A percentile compares a stretch with the other conserved stretches of the same genome.
These are phyloP conservation scores for Cadophora sp. DNA, from an alignment of 2,329 filamentous ascomycete genomes.

Conservation along the genomic window DNA sequence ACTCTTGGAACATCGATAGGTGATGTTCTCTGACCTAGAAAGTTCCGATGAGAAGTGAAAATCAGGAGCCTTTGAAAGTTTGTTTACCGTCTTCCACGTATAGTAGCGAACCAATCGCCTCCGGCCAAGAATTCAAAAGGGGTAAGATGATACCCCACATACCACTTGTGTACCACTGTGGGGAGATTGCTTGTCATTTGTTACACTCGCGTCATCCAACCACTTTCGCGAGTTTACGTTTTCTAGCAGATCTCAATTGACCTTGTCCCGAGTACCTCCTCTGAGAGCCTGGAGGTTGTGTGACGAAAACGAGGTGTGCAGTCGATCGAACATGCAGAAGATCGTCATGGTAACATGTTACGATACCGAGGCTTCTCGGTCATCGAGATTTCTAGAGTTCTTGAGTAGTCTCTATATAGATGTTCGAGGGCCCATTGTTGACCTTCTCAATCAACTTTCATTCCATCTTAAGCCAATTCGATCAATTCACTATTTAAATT, in stretches of 20 bases:
- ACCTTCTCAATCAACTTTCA: not conserved
- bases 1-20: no score
- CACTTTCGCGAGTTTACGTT: no score
- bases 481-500: not conserved
- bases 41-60: not conserved
- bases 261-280: no score
- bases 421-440: not conserved
- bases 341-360: not conserved
- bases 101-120: not conserved
- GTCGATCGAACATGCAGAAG: not conserved
- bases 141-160: not conserved
- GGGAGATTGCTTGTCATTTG: not conserved
- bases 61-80: not conserved
- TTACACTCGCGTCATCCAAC: not conserved
- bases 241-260: no score
- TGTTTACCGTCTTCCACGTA: not conserved
- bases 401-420: not conserved
- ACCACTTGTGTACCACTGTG: not conserved
- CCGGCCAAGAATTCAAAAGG: not conserved
- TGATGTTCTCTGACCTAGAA: no score
- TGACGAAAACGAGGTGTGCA: not conserved
- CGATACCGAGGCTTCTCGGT: not conserved
- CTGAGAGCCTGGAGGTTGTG: constrained; percentile 1
- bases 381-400: not conserved
- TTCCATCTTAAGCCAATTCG: not conserved